Evolutionary conservation across 176 grass and related monocot species (phyloP).

Genomic region (Avena insularis): DNA sequence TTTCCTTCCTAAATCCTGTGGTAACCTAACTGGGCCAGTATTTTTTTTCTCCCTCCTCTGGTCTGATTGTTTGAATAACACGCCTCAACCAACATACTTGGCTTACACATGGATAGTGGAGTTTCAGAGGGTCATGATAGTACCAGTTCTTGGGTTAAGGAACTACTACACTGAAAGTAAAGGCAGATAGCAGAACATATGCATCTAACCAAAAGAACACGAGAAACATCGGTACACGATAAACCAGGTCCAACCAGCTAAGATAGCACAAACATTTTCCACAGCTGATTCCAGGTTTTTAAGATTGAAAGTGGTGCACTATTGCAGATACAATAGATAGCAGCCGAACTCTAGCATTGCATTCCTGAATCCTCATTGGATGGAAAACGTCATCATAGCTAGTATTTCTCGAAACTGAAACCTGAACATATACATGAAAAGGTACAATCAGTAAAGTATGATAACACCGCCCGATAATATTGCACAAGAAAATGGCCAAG

Average conservation of each 20-base stretch:
- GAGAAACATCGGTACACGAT: neutral
- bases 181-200: neutral
- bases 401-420: neutral
- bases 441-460: neutral
- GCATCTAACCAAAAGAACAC: slow-evolving; percentile 3
- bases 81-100: neutral
- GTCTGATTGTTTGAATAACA: neutral
- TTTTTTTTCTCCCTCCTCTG: too few species aligned
- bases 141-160: neutral
- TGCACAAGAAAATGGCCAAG: neutral
- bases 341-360: neutral
- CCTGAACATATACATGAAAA: neutral
- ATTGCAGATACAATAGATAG: neutral
- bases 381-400: neutral
- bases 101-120: neutral
- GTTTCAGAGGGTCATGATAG: neutral
- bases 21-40: too few species aligned
- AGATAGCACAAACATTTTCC: neutral
- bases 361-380: neutral
- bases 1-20: too few species aligned
- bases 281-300: neutral
- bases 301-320: neutral
- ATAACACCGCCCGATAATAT: neutral
- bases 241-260: neutral
- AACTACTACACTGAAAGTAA: neutral